phyloP scores from a whole-genome alignment of 163 green algal species.

The Chlamydomonas reinhardtii region DNA sequence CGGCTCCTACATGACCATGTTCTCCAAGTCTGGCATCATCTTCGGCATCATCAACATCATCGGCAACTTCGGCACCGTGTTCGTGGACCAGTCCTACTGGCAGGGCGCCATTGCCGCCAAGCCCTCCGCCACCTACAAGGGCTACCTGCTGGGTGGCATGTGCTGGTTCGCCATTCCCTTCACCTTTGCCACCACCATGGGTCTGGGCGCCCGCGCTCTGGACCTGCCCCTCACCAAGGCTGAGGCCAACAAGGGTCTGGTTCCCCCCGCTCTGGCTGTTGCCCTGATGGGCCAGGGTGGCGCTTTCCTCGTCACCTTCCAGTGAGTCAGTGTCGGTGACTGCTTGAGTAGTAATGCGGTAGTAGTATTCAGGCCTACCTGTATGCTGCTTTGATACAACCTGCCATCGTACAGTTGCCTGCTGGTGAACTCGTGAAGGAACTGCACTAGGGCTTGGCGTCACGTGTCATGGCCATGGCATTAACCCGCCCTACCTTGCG shows the following conservation, averaged over 20 bases:
- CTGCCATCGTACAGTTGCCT: no score
- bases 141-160: conserved; percentile 90
- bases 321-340: no score
- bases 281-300: conserved; percentile 87
- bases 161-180: conserved; percentile 97
- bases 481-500: no score
- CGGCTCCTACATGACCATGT: conserved; percentile 89
- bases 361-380: no score
- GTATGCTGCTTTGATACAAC: no score
- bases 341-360: no score
- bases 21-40: conserved; percentile 83
- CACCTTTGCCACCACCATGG: conserved; percentile 84
- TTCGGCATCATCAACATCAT: conserved; percentile 98
- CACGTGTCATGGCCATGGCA: no score
- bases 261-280: conserved; percentile 81
- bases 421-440: no score
- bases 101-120: conserved; percentile 92
- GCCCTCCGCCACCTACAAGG: conserved; percentile 89
- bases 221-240: conserved; percentile 84
- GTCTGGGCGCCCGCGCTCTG: conserved; percentile 84
- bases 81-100: conserved; percentile 90
- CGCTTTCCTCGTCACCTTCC: conserved; percentile 71
- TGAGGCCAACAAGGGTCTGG: conserved; percentile 79
- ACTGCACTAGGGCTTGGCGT: no score
- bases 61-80: conserved; percentile 84